phyloP scores from a whole-genome alignment of 352 stramenopile species.

The Phytophthora pistaciae region DNA sequence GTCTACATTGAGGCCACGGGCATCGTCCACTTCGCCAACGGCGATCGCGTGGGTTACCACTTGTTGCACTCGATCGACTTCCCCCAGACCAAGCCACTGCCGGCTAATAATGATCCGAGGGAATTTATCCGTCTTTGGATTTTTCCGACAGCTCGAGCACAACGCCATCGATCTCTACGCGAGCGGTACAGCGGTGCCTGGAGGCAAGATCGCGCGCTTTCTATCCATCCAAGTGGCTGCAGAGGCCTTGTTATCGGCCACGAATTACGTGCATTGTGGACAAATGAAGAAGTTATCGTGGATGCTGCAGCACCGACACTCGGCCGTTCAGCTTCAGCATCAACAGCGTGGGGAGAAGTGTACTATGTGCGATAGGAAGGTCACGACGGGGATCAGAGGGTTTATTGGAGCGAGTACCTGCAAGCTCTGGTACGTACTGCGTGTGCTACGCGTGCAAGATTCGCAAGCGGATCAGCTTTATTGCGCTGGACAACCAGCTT shows the following conservation, averaged over 20 bases:
- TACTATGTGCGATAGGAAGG: neutral
- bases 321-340: neutral
- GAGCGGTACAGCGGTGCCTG: constrained; percentile 4
- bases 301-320: constrained; percentile 4
- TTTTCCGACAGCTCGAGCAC: constrained; percentile 25
- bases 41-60: constrained; percentile 18
- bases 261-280: constrained; percentile 22
- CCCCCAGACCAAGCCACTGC: constrained; percentile 19
- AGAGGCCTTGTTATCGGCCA: constrained; percentile 9
- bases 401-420: constrained; percentile 1
- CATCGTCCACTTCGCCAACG: neutral
- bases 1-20: constrained; percentile 21
- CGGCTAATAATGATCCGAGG: constrained; percentile 29
- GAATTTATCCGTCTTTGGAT: constrained; percentile 41
- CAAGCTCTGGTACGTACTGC: neutral
- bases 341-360: neutral
- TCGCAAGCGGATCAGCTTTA: neutral
- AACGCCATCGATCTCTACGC: constrained; percentile 17
- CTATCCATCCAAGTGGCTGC: constrained; percentile 12
- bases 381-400: neutral
- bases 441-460: constrained; percentile 1
- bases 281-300: constrained; percentile 7
- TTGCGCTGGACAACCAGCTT: neutral
- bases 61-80: constrained; percentile 22
- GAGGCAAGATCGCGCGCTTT: constrained; percentile 6